phyloP scores from a whole-genome alignment of 2,329 filamentous ascomycete genomes.

The Cercospora zeina region DNA sequence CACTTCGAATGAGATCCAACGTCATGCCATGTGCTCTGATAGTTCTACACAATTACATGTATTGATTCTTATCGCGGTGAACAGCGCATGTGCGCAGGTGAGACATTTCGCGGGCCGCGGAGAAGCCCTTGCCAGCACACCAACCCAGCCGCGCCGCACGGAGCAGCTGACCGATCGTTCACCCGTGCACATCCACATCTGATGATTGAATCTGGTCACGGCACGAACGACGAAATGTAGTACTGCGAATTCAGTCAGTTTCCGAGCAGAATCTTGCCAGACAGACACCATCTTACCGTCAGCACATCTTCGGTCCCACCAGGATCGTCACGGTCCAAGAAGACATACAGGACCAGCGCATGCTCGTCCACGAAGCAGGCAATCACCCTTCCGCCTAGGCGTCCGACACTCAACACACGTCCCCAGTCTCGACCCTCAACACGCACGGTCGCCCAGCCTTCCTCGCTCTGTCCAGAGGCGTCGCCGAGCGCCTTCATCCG shows the following conservation, averaged over 20 bases:
- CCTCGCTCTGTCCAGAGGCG: slow-evolving; percentile 66
- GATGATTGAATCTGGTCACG: slow-evolving; percentile 14
- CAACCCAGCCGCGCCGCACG: not conserved
- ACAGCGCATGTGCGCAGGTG: slow-evolving; percentile 5
- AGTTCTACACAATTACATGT: not conserved
- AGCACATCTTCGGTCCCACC: slow-evolving; percentile 70
- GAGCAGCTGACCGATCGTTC: slow-evolving; percentile 8
- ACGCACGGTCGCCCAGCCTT: slow-evolving; percentile 82
- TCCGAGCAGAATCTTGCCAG: not conserved
- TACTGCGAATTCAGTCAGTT: slow-evolving; percentile 47
- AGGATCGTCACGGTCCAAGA: slow-evolving; percentile 70
- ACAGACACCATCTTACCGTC: slow-evolving; percentile 57
- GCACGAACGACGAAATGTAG: slow-evolving; percentile 57
- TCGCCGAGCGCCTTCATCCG: slow-evolving; percentile 64
- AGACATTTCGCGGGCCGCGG: slow-evolving; percentile 12
- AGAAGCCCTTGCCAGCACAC: slow-evolving; percentile 10
- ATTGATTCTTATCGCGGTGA: not conserved
- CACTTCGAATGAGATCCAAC: not conserved
- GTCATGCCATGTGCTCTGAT: not conserved
- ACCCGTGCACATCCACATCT: not conserved
- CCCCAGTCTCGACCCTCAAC: slow-evolving; percentile 96
- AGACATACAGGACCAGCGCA: slow-evolving; percentile 80
- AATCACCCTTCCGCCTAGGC: slow-evolving; percentile 86
- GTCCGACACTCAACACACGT: slow-evolving; percentile 85
- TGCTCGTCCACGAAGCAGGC: slow-evolving; percentile 83